phyloP scores from a whole-genome alignment of 495 filamentous ascomycete genomes.

The Penicillium riverlandense region DNA sequence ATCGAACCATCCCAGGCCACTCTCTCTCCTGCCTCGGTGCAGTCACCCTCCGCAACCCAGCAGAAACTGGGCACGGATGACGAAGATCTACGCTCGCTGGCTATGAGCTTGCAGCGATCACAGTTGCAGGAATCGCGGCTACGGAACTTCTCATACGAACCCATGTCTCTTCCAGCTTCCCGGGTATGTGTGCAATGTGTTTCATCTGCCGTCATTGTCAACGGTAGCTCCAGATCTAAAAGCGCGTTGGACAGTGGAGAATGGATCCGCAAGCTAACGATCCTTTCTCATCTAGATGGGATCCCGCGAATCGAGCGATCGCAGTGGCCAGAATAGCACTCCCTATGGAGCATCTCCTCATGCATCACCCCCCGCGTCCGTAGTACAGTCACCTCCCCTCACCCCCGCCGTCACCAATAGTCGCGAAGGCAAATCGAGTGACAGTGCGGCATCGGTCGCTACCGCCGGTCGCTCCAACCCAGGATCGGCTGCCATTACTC shows the following conservation, averaged over 20 bases:
- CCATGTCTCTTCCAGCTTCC: constrained; percentile 78
- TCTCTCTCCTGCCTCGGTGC: constrained; percentile 24
- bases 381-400: constrained; percentile 81
- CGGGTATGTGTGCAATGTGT: constrained; percentile 53
- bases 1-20: constrained; percentile 47
- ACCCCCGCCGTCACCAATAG: constrained; percentile 73
- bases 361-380: constrained; percentile 45
- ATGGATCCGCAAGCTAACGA: constrained; percentile 7
- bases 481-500: constrained; percentile 59
- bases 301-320: constrained; percentile 41
- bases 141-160: constrained; percentile 79
- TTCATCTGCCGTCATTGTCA: background rate
- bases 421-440: constrained; percentile 35
- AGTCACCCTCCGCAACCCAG: constrained; percentile 11
- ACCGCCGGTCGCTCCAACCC: constrained; percentile 42
- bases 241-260: constrained; percentile 1
- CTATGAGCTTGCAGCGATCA: constrained; percentile 62
- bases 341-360: constrained; percentile 36
- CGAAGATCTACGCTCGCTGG: constrained; percentile 63
- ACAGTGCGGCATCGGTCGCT: constrained; percentile 16
- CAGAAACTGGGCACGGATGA: constrained; percentile 29
- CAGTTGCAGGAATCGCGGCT: constrained; percentile 75
- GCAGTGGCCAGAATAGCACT: constrained; percentile 29
- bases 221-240: background rate
- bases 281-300: constrained; percentile 26